Base-by-base conservation (phyloP, 345 rosid species). In the Xanthoceras sorbifolium region DNA sequence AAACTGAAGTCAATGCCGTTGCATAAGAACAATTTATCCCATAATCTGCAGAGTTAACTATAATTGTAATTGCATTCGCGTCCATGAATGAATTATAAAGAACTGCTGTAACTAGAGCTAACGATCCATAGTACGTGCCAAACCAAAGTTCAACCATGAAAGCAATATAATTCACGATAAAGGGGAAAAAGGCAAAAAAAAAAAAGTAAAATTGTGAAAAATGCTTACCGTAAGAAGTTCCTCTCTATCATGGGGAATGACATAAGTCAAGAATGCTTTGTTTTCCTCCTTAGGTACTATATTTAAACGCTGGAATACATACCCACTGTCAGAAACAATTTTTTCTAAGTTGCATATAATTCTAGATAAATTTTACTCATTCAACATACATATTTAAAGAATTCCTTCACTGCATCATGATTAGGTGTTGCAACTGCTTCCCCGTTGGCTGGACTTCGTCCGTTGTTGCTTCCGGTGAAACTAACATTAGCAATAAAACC, bases 201-300 rank as follows among this genome's bases (percentile, higher is more conserved):
- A 67, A 3, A 28, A 61, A 10, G 9, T 64, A 46, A 28, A 32
- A 66, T 59, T 61, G 63, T 40, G 67, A 46, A 40, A 71, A 61
- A 54, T 72, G 71, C 76, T 89, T 85, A 90, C 98, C 2, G 86
- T 89, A 82, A 95, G 63, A 74, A 82, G 86, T 69, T 80, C 81
- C 85, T 93, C 99, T 82, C 85, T 85, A 42, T 88, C 91, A 67
- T 87, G 98, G 38, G 99, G 96, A 81, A 95, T 92, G 77, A 95
- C 92, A 54, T 83, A 95, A 34, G 98, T 92, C 82, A 90, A 79
- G 85, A 88, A 95, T 26, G 93, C 70, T 82, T 76, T 90, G 64
- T 78, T 89, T 86, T 95, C 96, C 82, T 93, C 93, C 46, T 76
- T 73, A 7, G 99, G 97, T 59, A 64, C 82, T 11, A 91, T 87